These are phyloP conservation scores for Boletus pseudo-olivaceus DNA, from an alignment of 768 basidiomycete genomes.

Conservation along the genomic window DNA sequence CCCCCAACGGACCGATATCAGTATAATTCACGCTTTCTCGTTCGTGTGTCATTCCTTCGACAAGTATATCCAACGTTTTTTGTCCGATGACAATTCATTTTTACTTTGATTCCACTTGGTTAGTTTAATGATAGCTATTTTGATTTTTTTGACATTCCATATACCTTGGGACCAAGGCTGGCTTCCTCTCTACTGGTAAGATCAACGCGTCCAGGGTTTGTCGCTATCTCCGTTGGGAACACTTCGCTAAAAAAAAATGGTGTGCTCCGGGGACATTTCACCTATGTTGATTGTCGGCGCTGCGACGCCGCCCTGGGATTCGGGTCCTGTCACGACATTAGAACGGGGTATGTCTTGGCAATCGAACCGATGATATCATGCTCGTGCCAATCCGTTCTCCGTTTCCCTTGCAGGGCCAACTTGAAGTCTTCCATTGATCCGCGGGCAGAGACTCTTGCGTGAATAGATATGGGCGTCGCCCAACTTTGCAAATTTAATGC, in stretches of 20 bases:
- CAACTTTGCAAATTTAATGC: neutral
- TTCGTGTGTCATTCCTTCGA: slow-evolving; percentile 26
- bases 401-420: neutral
- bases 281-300: neutral
- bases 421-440: slow-evolving; percentile 7
- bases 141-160: neutral
- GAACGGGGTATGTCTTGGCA: neutral
- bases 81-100: slow-evolving; percentile 3
- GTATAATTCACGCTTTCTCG: slow-evolving; percentile 21
- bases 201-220: neutral
- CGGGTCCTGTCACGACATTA: neutral
- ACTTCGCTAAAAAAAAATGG: neutral
- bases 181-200: neutral
- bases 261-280: neutral
- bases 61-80: slow-evolving; percentile 9
- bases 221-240: no score
- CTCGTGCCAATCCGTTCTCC: neutral
- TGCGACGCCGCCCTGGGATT: neutral
- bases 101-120: slow-evolving; percentile 1
- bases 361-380: neutral
- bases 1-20: slow-evolving; percentile 25
- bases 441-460: neutral
- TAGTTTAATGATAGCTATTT: neutral
- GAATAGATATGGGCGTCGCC: neutral
- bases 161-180: neutral